phyloP scores from a whole-genome alignment of 495 filamentous ascomycete genomes.

The Thermochaetoides thermophila region DNA sequence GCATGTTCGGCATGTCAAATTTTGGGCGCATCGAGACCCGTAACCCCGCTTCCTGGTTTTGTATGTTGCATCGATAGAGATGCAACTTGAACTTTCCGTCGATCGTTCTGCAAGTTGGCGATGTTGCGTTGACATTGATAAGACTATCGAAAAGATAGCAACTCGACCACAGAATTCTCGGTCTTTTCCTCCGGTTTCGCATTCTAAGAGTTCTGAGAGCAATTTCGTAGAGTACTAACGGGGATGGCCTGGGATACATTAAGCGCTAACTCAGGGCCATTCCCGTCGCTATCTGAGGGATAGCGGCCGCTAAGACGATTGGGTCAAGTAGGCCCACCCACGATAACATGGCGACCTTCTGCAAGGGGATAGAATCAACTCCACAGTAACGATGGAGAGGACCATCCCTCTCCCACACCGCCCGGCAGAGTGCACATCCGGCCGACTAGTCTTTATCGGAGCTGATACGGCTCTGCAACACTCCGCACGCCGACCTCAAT shows the following conservation, averaged over 20 bases:
- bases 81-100: not conserved
- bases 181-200: not conserved
- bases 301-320: no score
- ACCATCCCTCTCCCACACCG: not conserved
- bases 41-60: not conserved
- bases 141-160: no score
- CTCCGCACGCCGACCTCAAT: not conserved
- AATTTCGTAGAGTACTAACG: not conserved
- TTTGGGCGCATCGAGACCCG: not conserved
- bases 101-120: not conserved
- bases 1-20: not conserved
- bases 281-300: not conserved
- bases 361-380: not conserved
- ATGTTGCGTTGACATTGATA: not conserved
- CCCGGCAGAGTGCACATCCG: not conserved
- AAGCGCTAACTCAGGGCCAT: not conserved
- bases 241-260: not conserved
- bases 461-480: not conserved
- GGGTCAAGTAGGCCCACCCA: not conserved
- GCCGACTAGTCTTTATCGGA: not conserved
- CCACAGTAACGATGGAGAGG: not conserved
- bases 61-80: not conserved
- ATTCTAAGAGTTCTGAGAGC: not conserved
- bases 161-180: not conserved
- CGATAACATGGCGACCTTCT: not conserved